These are phyloP conservation scores for Blastomyces emzantsi DNA, from an alignment of 2,329 filamentous ascomycete species.

Conservation along the genomic window DNA sequence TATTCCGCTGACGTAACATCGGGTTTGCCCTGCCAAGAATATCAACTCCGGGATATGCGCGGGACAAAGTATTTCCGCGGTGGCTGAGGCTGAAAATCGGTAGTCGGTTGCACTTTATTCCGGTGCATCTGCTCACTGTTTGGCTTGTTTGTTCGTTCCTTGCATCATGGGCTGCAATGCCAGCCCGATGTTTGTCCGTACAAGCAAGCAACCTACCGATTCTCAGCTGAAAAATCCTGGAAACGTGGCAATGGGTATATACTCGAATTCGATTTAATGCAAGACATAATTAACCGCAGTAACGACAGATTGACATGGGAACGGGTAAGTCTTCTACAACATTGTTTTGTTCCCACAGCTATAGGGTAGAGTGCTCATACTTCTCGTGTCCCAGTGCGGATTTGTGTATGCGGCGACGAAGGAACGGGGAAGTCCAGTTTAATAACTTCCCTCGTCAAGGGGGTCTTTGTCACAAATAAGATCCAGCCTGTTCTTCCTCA, in stretches of 20 bases:
- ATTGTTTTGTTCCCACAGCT: not conserved
- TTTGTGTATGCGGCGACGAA: conserved; percentile 95
- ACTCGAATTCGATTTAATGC: not conserved
- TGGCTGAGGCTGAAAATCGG: not conserved
- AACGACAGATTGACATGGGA: conserved; percentile 2
- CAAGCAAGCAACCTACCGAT: no score
- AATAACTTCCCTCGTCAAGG: conserved; percentile 92
- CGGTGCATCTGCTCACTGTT: not conserved
- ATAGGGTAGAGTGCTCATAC: not conserved
- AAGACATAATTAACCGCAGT: not conserved
- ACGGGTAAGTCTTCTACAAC: not conserved
- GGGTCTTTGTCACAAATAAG: conserved; percentile 90
- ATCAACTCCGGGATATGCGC: not conserved
- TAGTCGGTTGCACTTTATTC: not conserved
- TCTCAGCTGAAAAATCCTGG: not conserved
- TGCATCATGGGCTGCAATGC: not conserved
- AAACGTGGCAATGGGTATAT: not conserved
- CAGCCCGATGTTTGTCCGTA: no score
- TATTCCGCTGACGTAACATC: not conserved
- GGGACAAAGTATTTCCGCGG: not conserved
- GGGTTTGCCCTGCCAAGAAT: no score
- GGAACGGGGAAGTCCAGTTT: conserved; percentile 89
- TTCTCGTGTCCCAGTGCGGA: conserved; percentile 51
- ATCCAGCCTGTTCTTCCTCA: conserved; percentile 91
- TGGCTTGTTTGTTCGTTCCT: not conserved